phyloP scores from a whole-genome alignment of 129 eudicot species.

The Lonicera japonica region DNA sequence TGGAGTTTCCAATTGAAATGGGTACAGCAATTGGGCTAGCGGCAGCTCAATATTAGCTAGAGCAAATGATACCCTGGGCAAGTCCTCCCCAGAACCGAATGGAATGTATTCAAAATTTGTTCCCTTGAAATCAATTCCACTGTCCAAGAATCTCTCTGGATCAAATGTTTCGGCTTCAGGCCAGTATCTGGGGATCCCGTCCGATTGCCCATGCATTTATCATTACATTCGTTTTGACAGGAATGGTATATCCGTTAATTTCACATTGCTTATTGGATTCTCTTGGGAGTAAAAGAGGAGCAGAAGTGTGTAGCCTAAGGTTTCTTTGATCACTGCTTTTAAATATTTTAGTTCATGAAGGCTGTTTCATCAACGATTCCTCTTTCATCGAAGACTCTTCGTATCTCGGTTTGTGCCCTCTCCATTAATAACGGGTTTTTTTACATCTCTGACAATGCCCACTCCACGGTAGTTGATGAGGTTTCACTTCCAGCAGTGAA shows the following conservation, averaged over 20 bases:
- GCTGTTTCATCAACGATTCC: conserved; percentile 18
- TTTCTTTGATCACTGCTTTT: conserved; percentile 38
- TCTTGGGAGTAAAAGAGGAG: conserved; percentile 45
- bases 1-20: conserved; percentile 57
- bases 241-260: conserved; percentile 34
- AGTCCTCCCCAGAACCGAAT: conserved; percentile 44
- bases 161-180: conserved; percentile 30
- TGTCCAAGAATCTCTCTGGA: conserved; percentile 38
- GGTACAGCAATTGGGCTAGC: conserved; percentile 26
- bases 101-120: conserved; percentile 33
- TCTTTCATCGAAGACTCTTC: conserved; percentile 24
- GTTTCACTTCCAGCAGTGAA: conserved; percentile 26
- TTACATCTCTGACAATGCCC: conserved; percentile 37
- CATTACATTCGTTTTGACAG: conserved; percentile 31
- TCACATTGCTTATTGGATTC: conserved; percentile 37
- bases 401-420: conserved; percentile 41
- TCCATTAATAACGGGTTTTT: conserved; percentile 33
- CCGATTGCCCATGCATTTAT: conserved; percentile 48
- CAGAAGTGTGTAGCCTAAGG: conserved; percentile 46
- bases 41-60: conserved; percentile 31
- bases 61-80: conserved; percentile 43
- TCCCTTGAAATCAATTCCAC: conserved; percentile 33
- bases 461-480: conserved; percentile 11
- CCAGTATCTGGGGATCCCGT: conserved; percentile 41
- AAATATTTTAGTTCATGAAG: conserved; percentile 23